Evolutionary conservation across 257 asterid genomes (phyloP), one percentile per base, ranked within the genome.

Genomic region (Plantago elongata): DNA sequence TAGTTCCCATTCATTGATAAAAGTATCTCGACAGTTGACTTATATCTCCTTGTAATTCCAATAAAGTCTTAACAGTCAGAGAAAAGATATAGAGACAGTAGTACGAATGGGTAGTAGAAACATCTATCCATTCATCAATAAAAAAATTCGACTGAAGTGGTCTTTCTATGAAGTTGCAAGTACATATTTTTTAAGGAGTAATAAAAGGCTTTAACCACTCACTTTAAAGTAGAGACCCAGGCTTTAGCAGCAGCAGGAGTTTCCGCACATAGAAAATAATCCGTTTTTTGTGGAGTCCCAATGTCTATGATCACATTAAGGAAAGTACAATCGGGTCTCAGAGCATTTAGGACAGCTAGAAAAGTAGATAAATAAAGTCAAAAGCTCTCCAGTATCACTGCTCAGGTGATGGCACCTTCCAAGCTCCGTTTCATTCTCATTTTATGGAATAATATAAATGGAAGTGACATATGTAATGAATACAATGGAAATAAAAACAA

Each of bases 171-270:
- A 38, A 69, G 15, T 38, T 52, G 63, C 54, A 60, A 68, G 30
- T 62, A 64, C 51, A 58, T 51, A 62, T 62, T n/a, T n/a, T n/a
- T n/a, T 46, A 67, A 51, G 58, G 16, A 43, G 27, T 22, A 22
- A 22, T 48, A 61, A 66, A 55, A 64, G 9, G 67, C 69, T 60
- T 65, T 67, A 71, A 67, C 43, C 73, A 86, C 98, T 92, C 76
- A 92, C 98, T 84, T 95, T 71, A 92, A 77, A 45, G 98, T 92
- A 75, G 95, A 83, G 58, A 92, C 89, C 98, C 97, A 89, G 73
- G 98, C 96, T 82, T 68, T 84, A 66, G 98, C 84, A 74, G 98
- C 97, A 56, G 86, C 93, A 59, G 98, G 91, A 48, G 98, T 89
- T 77, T 92, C 98, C 48, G 98, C 98, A 73, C 98, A 92, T 13